phyloP scores from a whole-genome alignment of 164 flowering plant genomes.

The Vitis rotundifolia region DNA sequence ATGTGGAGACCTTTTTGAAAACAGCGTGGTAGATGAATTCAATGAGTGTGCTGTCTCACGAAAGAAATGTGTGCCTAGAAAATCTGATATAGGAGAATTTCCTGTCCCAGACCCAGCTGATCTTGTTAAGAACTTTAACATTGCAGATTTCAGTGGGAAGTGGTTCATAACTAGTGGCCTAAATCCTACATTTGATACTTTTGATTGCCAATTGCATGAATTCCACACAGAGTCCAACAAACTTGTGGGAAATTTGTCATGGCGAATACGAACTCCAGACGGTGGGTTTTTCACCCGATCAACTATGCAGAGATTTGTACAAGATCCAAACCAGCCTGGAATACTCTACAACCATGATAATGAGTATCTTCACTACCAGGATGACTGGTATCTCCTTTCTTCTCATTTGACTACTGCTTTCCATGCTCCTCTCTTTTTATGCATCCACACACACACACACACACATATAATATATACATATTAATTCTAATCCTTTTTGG shows the following conservation, averaged over 20 bases:
- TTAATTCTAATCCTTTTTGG: background rate
- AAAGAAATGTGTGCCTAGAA: slow-evolving; percentile 91
- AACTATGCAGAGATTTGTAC: slow-evolving; percentile 72
- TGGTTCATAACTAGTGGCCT: slow-evolving; percentile 92
- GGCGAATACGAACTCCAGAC: slow-evolving; percentile 91
- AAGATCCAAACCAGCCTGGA: slow-evolving; percentile 82
- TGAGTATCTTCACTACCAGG: slow-evolving; percentile 94
- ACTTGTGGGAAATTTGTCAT: slow-evolving; percentile 79
- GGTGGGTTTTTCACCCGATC: slow-evolving; percentile 80
- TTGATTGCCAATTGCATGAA: slow-evolving; percentile 93
- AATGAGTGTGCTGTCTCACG: slow-evolving; percentile 97
- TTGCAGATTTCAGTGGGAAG: slow-evolving; percentile 82
- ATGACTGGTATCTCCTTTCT: slow-evolving; percentile 72
- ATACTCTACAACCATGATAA: slow-evolving; percentile 90
- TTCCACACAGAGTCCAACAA: slow-evolving; percentile 70
- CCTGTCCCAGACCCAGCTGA: slow-evolving; percentile 76
- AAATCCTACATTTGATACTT: slow-evolving; percentile 87
- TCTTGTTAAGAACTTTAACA: slow-evolving; percentile 75
- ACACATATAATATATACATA: too few relatives aligned
- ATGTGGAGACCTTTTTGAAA: slow-evolving; percentile 93
- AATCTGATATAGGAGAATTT: slow-evolving; percentile 91
- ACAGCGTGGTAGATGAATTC: slow-evolving; percentile 85
- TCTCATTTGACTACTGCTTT: background rate
- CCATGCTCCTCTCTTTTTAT: background rate
- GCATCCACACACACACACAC: background rate